phyloP scores from a whole-genome alignment of 2,329 filamentous ascomycete species.

The Coniochaeta ligniaria region DNA sequence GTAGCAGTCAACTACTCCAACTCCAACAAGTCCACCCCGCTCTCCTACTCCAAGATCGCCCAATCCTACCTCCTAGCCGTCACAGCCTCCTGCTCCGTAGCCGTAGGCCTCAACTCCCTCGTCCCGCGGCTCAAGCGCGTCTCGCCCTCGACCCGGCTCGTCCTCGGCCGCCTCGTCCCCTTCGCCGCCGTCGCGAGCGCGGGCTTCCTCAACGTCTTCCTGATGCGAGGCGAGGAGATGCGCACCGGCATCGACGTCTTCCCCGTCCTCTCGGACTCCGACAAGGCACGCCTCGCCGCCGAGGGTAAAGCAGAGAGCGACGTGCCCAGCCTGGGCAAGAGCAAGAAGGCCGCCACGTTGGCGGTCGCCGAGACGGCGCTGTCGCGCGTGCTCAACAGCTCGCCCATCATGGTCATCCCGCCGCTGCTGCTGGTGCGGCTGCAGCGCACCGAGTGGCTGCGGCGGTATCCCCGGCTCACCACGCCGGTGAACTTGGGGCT shows the following conservation, averaged over 20 bases:
- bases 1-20: conserved; percentile 97
- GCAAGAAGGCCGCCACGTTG: conserved; percentile 76
- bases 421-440: conserved; percentile 78
- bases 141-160: conserved; percentile 64
- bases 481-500: conserved; percentile 79
- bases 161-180: conserved; percentile 82
- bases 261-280: conserved; percentile 65
- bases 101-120: conserved; percentile 81
- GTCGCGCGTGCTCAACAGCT: conserved; percentile 86
- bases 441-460: conserved; percentile 78
- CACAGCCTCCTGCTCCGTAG: conserved; percentile 86
- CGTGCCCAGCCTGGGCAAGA: conserved; percentile 72
- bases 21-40: conserved; percentile 91
- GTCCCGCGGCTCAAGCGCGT: conserved; percentile 78
- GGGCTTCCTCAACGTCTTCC: conserved; percentile 87
- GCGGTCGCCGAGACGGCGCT: conserved; percentile 91
- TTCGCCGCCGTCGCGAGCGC: conserved; percentile 93
- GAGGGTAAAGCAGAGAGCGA: conserved; percentile 59
- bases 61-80: conserved; percentile 92
- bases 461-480: conserved; percentile 66
- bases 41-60: conserved; percentile 71
- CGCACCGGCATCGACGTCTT: conserved; percentile 87
- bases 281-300: conserved; percentile 49
- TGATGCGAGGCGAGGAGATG: conserved; percentile 97
- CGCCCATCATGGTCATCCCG: conserved; percentile 94